Base-by-base conservation (phyloP, 768 basidiomycete species). In the Mycena haematopus region DNA sequence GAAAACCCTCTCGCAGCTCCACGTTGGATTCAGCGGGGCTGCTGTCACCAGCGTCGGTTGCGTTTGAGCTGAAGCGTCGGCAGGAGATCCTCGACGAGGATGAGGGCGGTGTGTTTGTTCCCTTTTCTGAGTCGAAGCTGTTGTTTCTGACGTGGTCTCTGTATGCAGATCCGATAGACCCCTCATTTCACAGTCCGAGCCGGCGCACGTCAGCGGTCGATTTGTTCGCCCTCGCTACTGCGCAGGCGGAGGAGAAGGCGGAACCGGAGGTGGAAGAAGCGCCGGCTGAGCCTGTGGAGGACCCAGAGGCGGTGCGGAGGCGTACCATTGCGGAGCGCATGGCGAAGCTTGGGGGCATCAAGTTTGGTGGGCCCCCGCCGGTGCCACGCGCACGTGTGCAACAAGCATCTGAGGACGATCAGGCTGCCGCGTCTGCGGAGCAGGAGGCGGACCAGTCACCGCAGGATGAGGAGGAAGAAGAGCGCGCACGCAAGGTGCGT, bases 291-390 rank as follows among this genome's bases (percentile, higher is more conserved):
- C 70, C 66, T n/a, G 72, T 71, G 31, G 79, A 80, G 60, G 81
- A 84, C 53, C 78, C 78, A 1, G 84, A 84, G 58, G 82, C 85
- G 24, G 75, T 74, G 2, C 81, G 88, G 51, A 83, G 88, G 24
- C 82, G 81, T 31, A 91, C 91, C 1, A 92, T 97, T 38, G 93
- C 95, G 1, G 94, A 96, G 60, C 84, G 95, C n/a, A 96, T 97
- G 95, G 95, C 95, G 1, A 93, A 88, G 70, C 80, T 97, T 0
- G 93, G 95, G 17, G 93, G 92, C 3, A 88, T 96, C 71, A 86
- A 84, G 64, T 90, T 95, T 66, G 93, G 93, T 1, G 86, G 83
- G 46, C 89, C 89, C 17, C 85, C 89, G 17, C 84, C 87, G 9
- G 24, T 62, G 11, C 78, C 81, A 19, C 70, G 74, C 44, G 79